Conservation (phyloP, 2,329 filamentous ascomycete genomes). For the Periconia sp. region DNA sequence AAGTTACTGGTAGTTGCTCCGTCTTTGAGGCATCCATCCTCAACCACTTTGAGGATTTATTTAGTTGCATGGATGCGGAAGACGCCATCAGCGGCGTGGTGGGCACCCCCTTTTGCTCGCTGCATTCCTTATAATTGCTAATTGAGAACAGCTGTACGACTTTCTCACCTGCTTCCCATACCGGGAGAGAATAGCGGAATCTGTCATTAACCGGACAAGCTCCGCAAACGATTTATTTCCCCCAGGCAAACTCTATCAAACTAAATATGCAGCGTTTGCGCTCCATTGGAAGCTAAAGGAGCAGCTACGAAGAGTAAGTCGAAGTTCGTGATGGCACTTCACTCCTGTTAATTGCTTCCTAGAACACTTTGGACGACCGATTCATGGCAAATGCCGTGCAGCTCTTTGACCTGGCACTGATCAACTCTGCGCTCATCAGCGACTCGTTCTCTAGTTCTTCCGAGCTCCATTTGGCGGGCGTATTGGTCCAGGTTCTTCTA, state of each 20-base stretch:
- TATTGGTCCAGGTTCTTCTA: slow-evolving; percentile 35
- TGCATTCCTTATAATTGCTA: slow-evolving; percentile 12
- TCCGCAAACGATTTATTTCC: slow-evolving; percentile 38
- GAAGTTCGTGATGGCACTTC: neutral
- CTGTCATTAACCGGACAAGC: slow-evolving; percentile 28
- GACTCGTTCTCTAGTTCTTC: slow-evolving; percentile 23
- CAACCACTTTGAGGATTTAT: slow-evolving; percentile 82
- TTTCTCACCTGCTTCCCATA: slow-evolving; percentile 42
- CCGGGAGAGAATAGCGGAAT: slow-evolving; percentile 34
- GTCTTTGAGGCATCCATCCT: slow-evolving; percentile 79
- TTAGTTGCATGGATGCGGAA: slow-evolving; percentile 77
- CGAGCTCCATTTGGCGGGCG: slow-evolving; percentile 33
- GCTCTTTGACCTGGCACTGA: slow-evolving; percentile 35
- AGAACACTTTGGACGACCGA: slow-evolving; percentile 39
- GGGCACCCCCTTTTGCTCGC: slow-evolving; percentile 3
- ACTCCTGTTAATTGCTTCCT: slow-evolving; percentile 16
- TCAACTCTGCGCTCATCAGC: slow-evolving; percentile 32
- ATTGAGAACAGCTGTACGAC: slow-evolving; percentile 36
- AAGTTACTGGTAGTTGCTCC: slow-evolving; percentile 38
- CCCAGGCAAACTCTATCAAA: slow-evolving; percentile 41
- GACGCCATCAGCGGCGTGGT: slow-evolving; percentile 53
- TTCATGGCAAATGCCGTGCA: slow-evolving; percentile 40
- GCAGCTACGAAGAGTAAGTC: slow-evolving; percentile 37
- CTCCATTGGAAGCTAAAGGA: slow-evolving; percentile 37
- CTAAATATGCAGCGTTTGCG: slow-evolving; percentile 40